Base-by-base conservation (phyloP, 2,329 filamentous ascomycete species). In the Pseudogymnoascus sp. region DNA sequence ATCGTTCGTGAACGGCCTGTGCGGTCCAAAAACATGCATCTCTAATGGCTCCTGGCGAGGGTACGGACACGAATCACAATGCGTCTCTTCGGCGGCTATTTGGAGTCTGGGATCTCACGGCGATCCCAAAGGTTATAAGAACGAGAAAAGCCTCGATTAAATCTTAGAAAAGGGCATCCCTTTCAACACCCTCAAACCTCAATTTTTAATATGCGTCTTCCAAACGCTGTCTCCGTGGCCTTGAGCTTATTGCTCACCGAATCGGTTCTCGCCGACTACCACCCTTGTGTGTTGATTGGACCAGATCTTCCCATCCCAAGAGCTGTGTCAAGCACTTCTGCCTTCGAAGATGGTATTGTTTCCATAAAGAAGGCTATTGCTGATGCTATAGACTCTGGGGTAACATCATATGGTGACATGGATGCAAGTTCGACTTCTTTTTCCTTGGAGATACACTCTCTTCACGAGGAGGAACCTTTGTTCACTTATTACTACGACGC, bases 381-480 rank as follows among this genome's bases (percentile, higher is more conserved):
- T 28, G 25, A 53, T 18, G 47, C 47, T 11, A 53, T 53, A 8
- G 18, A n/a, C 28, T 18, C 47, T 7, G 47, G 47, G 7, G 47
- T 18, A 33, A 53, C 47, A 33, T 53, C 47, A 53, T 53, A 53
- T 9, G 47, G 47, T 18, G 47, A 53, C 33, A 53, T 53, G 47
- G 25, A 53, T 14, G 47, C 47, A n/a, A 53, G 47, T 28, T 9
- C 47, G 28, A 73, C 71, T 20, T 76, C 74, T 6, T 74, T 76
- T 59, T 73, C 75, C 2, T 36, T 76, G 1, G 70, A 75, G 30
- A 66, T 77, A 6, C 77, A 75, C 66, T 76, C 74, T 2, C 67
- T 69, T 3, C 62, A 68, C 33, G 68, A 73, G 6, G 59, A 64
- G 2, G 59, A 63, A n/a, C 67, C 73, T 1, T 59, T 75, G 14